A percentile compares a stretch with the other conserved stretches of the same genome.
These are phyloP conservation scores for Raphanus sativus DNA, from an alignment of 345 rosid genomes.

Conservation along the genomic window DNA sequence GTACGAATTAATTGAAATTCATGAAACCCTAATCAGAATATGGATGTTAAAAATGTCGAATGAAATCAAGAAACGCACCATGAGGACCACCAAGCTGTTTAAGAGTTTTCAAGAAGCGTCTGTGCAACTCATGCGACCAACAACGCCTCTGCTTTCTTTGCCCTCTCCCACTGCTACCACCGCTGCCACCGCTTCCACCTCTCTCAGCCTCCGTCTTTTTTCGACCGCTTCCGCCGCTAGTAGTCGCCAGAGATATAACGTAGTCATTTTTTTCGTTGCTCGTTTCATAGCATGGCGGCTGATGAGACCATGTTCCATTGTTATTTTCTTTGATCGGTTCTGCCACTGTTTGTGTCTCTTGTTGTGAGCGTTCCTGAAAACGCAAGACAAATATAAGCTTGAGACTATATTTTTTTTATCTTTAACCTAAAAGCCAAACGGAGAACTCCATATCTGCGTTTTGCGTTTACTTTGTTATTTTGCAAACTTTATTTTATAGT, in stretches of 20 bases:
- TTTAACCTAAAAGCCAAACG: not conserved
- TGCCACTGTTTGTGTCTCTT: slow-evolving; percentile 47
- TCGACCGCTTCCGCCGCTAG: slow-evolving; percentile 9
- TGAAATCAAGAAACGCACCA: slow-evolving; percentile 42
- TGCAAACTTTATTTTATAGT: not conserved
- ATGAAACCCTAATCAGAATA: slow-evolving; percentile 10
- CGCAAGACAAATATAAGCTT: not conserved
- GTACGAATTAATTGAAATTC: not conserved
- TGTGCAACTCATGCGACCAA: slow-evolving; percentile 93
- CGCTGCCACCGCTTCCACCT: slow-evolving; percentile 14
- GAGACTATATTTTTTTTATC: not conserved
- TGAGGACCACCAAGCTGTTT: slow-evolving; percentile 94
- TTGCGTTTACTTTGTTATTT: not conserved
- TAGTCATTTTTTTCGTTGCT: slow-evolving; percentile 44
- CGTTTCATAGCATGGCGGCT: slow-evolving; percentile 51
- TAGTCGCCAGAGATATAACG: slow-evolving; percentile 38
- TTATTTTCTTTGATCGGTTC: slow-evolving; percentile 53
- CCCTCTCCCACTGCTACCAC: not conserved
- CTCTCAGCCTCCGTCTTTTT: slow-evolving; percentile 43
- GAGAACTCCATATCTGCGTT: not conserved
- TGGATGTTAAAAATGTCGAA: not conserved
- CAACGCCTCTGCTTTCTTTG: slow-evolving; percentile 77
- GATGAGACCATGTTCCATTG: slow-evolving; percentile 27
- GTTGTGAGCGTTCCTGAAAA: slow-evolving; percentile 44
- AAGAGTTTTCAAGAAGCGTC: slow-evolving; percentile 75